A percentile compares a stretch with the other conserved stretches of the same genome.
Evolutionary conservation across 1,139 yeast species (phyloP).

Genomic region (Ogataea hybrid): DNA sequence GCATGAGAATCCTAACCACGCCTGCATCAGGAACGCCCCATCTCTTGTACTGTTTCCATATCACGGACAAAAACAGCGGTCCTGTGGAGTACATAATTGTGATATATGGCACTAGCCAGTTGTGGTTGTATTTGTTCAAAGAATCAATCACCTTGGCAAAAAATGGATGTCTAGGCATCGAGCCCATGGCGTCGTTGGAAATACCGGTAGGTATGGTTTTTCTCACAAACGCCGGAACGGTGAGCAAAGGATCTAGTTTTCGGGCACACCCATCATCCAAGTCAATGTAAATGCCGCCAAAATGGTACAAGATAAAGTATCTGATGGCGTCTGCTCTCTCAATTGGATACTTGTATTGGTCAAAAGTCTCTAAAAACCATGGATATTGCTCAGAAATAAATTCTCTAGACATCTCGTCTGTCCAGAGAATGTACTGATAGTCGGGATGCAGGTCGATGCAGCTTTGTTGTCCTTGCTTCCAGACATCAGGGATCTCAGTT

Average conservation of each 20-base stretch:
- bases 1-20: slow-evolving; percentile 64
- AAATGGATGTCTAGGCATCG: slow-evolving; percentile 85
- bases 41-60: slow-evolving; percentile 85
- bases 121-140: slow-evolving; percentile 59
- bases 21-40: slow-evolving; percentile 69
- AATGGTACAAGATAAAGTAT: slow-evolving; percentile 77
- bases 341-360: slow-evolving; percentile 74
- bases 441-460: slow-evolving; percentile 82
- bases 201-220: slow-evolving; percentile 90
- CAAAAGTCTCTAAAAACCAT: slow-evolving; percentile 84
- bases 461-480: slow-evolving; percentile 76
- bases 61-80: slow-evolving; percentile 79
- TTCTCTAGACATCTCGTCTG: slow-evolving; percentile 78
- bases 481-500: slow-evolving; percentile 68
- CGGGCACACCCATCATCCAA: slow-evolving; percentile 85
- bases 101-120: slow-evolving; percentile 82
- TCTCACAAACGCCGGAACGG: slow-evolving; percentile 82
- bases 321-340: slow-evolving; percentile 93
- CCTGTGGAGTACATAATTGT: slow-evolving; percentile 96
- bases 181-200: slow-evolving; percentile 91
- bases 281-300: slow-evolving; percentile 90
- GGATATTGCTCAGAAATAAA: slow-evolving; percentile 77
- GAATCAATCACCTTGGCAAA: slow-evolving; percentile 68
- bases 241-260: slow-evolving; percentile 72
- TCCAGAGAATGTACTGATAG: slow-evolving; percentile 86